Conservation (phyloP, 306 rosid species). For the Nissolia schottii region DNA sequence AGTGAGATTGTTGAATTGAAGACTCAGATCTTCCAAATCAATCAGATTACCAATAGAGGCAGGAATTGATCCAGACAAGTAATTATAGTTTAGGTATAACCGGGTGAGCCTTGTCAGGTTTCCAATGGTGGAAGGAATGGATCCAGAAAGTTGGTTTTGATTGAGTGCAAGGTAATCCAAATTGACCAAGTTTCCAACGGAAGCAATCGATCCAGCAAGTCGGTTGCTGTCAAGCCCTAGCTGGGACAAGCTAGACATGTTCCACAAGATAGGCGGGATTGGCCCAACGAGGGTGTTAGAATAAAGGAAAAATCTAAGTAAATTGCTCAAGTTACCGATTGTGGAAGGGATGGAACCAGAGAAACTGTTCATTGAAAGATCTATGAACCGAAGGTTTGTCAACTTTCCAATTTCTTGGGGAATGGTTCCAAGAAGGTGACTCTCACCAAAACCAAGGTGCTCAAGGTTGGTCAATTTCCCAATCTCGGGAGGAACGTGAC, state of each 20-base stretch:
- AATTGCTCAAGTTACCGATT: not conserved
- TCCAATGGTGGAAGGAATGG: constrained; percentile 1
- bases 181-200: not conserved
- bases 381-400: not conserved
- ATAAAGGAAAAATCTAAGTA: not conserved
- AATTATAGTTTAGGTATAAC: not conserved
- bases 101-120: not conserved
- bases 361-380: not conserved
- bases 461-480: not conserved
- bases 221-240: not conserved
- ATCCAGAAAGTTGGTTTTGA: not conserved
- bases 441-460: not conserved
- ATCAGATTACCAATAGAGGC: not conserved
- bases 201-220: not conserved
- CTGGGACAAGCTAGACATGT: not conserved
- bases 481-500: not conserved
- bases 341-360: not conserved
- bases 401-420: constrained; percentile 13
- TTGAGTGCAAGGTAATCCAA: not conserved
- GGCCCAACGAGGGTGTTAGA: not conserved
- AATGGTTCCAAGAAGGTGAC: not conserved
- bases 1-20: not conserved
- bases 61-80: not conserved
- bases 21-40: not conserved
- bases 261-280: not conserved